These are phyloP conservation scores for Auxenochlorella protothecoides DNA, from an alignment of 139 green algal species.

Conservation along the genomic window DNA sequence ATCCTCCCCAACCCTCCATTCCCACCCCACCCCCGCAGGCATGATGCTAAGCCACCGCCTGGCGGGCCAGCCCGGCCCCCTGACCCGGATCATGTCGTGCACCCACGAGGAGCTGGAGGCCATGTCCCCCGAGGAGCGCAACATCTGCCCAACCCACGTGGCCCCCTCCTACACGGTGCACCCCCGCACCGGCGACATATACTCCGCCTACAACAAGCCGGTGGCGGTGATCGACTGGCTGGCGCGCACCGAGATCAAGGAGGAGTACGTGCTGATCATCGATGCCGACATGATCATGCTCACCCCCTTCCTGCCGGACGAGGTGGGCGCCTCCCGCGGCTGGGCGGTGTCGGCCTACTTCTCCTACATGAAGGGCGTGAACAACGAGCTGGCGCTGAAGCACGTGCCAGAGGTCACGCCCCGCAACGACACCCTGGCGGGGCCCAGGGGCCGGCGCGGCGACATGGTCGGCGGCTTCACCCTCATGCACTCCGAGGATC, in stretches of 20 bases:
- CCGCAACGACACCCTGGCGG: constrained; percentile 54
- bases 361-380: constrained; percentile 34
- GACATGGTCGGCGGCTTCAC: constrained; percentile 72
- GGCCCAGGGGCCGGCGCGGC: constrained; percentile 18
- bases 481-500: constrained; percentile 63
- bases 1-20: not conserved
- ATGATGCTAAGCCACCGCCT: constrained; percentile 38
- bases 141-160: constrained; percentile 41
- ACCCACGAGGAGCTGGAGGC: constrained; percentile 35
- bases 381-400: constrained; percentile 35
- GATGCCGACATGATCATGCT: constrained; percentile 60
- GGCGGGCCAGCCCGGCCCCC: constrained; percentile 47
- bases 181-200: constrained; percentile 29
- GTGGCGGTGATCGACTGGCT: constrained; percentile 70
- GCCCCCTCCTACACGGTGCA: constrained; percentile 48
- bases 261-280: constrained; percentile 52
- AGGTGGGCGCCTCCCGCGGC: constrained; percentile 17
- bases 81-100: constrained; percentile 72
- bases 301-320: constrained; percentile 22
- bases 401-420: constrained; percentile 38
- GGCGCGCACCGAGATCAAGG: constrained; percentile 27
- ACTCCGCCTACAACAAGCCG: constrained; percentile 52
- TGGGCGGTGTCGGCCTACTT: constrained; percentile 26
- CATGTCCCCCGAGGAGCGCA: constrained; percentile 9
- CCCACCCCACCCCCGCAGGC: constrained; percentile 7